Evolutionary conservation across 345 rosid species (phyloP), one percentile per base, ranked within the genome.

Genomic region (Eucalyptus urophylla): DNA sequence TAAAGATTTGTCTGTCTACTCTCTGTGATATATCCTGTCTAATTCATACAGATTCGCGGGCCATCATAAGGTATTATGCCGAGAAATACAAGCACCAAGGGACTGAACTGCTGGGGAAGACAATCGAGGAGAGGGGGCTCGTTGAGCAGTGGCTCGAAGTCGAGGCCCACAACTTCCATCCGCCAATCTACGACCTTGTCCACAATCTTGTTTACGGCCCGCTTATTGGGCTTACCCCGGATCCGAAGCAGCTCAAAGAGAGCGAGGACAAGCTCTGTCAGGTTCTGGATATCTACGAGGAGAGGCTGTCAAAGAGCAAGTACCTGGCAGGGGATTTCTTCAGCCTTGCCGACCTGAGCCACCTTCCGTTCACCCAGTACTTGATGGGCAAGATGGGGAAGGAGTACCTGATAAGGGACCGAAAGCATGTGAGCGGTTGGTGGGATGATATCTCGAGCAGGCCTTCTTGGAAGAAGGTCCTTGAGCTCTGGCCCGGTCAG

Each of bases 81-180:
- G 49, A 49, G 49, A 49, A 49, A 49, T 49, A 49, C 49, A 49
- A 49, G 49, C 14, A 49, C 0, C 49, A 49, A 49, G 49, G 49
- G 49, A 49, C 49, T 49, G 49, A 49, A 49, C 49, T 49, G 49
- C 14, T 49, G 49, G 49, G 49, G 49, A 49, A 49, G 49, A 49
- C 49, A 11, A 49, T 49, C 49, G 49, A 49, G 49, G 49, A 49
- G 49, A 49, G 93, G 69, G 97, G 95, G 4, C 91, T 91, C 11
- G 95, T 96, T 12, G 98, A 95, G 60, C 95, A 95, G 56, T 96
- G 97, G 97, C 91, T 96, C 0, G 96, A 96, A 17, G 96, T 95
- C 2, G 98, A 96, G 86, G 96, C 97, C 10, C 92, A 92, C 2
- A 90, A 87, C 87, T 96, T 27, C 92, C 90, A 95, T 90, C 95